phyloP scores from a whole-genome alignment of 139 green algal genomes.

The Bryopsis sp. region DNA sequence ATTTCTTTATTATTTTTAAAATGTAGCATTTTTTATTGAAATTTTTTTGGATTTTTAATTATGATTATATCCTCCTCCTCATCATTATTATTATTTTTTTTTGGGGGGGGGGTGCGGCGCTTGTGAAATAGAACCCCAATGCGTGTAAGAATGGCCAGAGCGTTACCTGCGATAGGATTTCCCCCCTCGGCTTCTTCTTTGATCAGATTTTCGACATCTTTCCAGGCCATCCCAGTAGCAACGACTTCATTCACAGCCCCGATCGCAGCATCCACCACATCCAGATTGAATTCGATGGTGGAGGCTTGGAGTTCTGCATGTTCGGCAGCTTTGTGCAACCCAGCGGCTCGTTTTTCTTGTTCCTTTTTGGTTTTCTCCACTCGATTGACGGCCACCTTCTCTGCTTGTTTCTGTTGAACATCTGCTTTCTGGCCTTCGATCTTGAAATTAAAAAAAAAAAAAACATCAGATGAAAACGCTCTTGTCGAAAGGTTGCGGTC shows the following conservation, averaged over 20 bases:
- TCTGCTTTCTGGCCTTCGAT: neutral
- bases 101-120: too few species aligned
- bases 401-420: neutral
- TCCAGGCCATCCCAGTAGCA: slow-evolving; percentile 79
- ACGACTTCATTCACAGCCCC: slow-evolving; percentile 69
- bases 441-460: too few species aligned
- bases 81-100: too few species aligned
- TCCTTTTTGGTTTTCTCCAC: slow-evolving; percentile 14
- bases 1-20: too few species aligned
- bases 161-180: slow-evolving; percentile 94
- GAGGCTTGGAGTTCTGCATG: slow-evolving; percentile 39
- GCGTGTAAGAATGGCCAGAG: too few species aligned
- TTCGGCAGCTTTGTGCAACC: slow-evolving; percentile 51
- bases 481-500: too few species aligned
- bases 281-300: slow-evolving; percentile 83
- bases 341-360: slow-evolving; percentile 48
- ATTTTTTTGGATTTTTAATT: too few species aligned
- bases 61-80: too few species aligned
- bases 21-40: too few species aligned
- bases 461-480: too few species aligned
- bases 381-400: neutral
- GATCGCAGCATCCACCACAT: slow-evolving; percentile 77
- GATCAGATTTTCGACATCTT: slow-evolving; percentile 66
- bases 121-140: too few species aligned
- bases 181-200: slow-evolving; percentile 61